Evolutionary conservation across 1,139 yeast genomes (phyloP).

Genomic region (Blastobotrys malaysiensis): DNA sequence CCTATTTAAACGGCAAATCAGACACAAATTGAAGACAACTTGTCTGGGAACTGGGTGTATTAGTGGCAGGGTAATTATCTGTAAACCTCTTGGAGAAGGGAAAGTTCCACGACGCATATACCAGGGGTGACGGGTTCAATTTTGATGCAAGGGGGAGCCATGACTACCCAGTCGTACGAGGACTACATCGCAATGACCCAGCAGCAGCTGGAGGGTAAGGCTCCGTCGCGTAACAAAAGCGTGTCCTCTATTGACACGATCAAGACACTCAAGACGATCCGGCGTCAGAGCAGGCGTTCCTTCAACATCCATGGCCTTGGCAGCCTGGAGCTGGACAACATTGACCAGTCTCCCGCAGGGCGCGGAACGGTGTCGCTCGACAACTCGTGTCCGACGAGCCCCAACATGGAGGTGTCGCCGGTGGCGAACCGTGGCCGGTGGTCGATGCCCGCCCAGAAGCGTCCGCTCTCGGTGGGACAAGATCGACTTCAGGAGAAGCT

Average conservation of each 20-base stretch:
- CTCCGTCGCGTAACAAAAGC: background rate
- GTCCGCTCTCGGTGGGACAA: constrained; percentile 17
- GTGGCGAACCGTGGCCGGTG: background rate
- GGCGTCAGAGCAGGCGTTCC: background rate
- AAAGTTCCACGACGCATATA: background rate
- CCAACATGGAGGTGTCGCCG: background rate
- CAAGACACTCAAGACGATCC: background rate
- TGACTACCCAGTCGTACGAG: background rate
- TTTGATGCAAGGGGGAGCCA: background rate
- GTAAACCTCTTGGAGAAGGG: background rate
- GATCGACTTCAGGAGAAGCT: constrained; percentile 31
- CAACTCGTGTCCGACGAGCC: background rate
- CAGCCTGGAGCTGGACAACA: background rate
- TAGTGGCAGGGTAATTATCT: background rate
- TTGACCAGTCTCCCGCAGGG: background rate
- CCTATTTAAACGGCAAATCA: background rate
- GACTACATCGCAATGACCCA: constrained; percentile 8
- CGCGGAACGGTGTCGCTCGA: background rate
- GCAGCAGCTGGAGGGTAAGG: constrained; percentile 9
- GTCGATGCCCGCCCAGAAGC: constrained; percentile 1
- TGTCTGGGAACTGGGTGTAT: background rate
- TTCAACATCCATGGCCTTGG: background rate
- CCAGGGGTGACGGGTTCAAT: background rate
- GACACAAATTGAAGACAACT: background rate
- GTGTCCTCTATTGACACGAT: constrained; percentile 6